Percentiles rank a stretch among this genome's conserved stretches.
Conservation (phyloP, 179 eudicot species). For the Silene noctiflora region DNA sequence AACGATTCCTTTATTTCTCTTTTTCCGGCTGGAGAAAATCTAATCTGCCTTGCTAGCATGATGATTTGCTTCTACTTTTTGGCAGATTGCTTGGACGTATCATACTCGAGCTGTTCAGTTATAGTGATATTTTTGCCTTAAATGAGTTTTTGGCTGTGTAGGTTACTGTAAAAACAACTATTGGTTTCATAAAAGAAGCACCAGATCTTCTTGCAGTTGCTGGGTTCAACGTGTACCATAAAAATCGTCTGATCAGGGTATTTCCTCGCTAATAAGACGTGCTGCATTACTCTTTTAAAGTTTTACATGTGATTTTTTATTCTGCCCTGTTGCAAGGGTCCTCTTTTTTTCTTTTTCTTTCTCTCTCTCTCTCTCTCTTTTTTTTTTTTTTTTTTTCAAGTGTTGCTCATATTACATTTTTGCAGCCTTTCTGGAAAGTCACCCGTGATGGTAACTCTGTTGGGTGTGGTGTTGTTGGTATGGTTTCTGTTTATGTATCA, state of each 20-base stretch:
- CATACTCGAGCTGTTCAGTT: neutral
- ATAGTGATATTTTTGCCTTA: neutral
- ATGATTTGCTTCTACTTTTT: neutral
- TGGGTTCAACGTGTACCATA: constrained; percentile 95
- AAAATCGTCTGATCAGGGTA: constrained; percentile 98
- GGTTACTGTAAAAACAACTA: constrained; percentile 60
- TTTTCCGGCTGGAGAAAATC: neutral
- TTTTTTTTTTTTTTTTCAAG: neutral
- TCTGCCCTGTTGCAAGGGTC: neutral
- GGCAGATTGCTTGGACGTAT: neutral
- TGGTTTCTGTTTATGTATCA: constrained; percentile 18
- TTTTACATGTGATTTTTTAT: neutral
- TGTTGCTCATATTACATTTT: constrained; percentile 17
- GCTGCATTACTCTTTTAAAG: neutral
- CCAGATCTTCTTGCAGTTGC: constrained; percentile 56
- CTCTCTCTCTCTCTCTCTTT: too few species aligned
- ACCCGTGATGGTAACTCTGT: constrained; percentile 68
- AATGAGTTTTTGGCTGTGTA: constrained; percentile 26
- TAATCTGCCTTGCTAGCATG: neutral
- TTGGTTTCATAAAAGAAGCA: constrained; percentile 91
- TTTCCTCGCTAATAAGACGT: constrained; percentile 17
- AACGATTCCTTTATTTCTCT: neutral
- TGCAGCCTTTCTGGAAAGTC: constrained; percentile 97
- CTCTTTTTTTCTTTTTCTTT: too few species aligned
- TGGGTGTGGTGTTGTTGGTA: constrained; percentile 94